Conservation (phyloP, 805 yeast genomes). For the Hanseniaspora lachancei region DNA sequence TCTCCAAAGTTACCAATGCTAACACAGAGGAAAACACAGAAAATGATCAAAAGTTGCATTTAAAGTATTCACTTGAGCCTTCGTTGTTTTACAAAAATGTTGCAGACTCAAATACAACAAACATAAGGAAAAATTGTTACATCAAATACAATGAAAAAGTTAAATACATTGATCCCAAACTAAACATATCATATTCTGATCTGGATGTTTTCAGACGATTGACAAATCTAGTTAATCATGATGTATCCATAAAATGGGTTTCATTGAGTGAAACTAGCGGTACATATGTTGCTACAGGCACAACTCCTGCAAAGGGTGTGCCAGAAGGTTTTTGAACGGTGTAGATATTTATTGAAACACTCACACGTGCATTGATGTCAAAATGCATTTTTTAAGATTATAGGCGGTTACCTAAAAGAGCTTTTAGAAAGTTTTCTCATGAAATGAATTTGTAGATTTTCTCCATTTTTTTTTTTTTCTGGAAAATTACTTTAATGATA, state of each 20-base stretch:
- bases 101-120: conserved; percentile 59
- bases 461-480: background rate
- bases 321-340: conserved; percentile 10
- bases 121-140: conserved; percentile 34
- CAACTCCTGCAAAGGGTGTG: conserved; percentile 9
- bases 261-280: background rate
- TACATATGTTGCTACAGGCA: background rate
- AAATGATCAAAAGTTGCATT: conserved; percentile 29
- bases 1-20: conserved; percentile 29
- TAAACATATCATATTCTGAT: conserved; percentile 75
- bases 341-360: background rate
- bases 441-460: background rate
- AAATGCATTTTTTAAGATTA: background rate
- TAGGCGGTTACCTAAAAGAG: background rate
- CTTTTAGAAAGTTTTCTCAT: too few species aligned
- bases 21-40: conserved; percentile 30
- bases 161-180: conserved; percentile 72
- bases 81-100: conserved; percentile 27
- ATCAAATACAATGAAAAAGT: conserved; percentile 38
- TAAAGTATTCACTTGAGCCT: conserved; percentile 1
- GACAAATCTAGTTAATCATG: conserved; percentile 42
- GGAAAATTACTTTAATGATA: too few species aligned
- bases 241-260: conserved; percentile 7
- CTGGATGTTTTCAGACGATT: conserved; percentile 68
- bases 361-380: background rate